These are phyloP conservation scores for Pleodorina starrii DNA, from an alignment of 139 green algal species.

Conservation along the genomic window DNA sequence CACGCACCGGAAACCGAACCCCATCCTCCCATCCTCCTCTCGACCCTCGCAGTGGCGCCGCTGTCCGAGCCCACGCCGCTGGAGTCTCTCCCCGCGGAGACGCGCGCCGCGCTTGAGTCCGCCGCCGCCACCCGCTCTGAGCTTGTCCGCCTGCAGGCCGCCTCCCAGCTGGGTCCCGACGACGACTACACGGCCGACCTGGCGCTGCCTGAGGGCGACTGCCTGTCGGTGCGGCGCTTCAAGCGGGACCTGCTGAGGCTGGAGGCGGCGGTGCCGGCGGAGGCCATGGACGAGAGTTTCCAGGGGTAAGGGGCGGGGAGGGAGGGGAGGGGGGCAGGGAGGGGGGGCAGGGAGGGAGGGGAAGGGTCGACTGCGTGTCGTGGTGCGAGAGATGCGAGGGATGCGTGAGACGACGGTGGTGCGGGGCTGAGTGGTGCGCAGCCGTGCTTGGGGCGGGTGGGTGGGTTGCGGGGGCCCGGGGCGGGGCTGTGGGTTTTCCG, in stretches of 20 bases:
- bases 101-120: not conserved
- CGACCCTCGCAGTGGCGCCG: not conserved
- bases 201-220: not conserved
- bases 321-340: too few species aligned
- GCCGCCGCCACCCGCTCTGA: not conserved
- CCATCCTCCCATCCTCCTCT: too few species aligned
- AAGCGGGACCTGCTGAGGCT: constrained; percentile 66
- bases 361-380: too few species aligned
- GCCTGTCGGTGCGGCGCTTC: constrained; percentile 47
- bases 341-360: too few species aligned
- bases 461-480: too few species aligned
- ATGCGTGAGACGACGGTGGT: too few species aligned
- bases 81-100: not conserved
- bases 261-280: constrained; percentile 59
- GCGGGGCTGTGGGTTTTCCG: too few species aligned
- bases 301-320: constrained; percentile 25
- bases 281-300: constrained; percentile 32
- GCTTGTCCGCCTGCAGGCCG: constrained; percentile 7
- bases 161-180: not conserved
- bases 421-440: too few species aligned
- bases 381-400: too few species aligned
- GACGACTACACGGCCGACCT: not conserved
- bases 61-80: constrained; percentile 15
- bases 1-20: too few species aligned
- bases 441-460: too few species aligned